Conservation (phyloP, 2,329 filamentous ascomycete genomes). For the Sarocladium oryzae region DNA sequence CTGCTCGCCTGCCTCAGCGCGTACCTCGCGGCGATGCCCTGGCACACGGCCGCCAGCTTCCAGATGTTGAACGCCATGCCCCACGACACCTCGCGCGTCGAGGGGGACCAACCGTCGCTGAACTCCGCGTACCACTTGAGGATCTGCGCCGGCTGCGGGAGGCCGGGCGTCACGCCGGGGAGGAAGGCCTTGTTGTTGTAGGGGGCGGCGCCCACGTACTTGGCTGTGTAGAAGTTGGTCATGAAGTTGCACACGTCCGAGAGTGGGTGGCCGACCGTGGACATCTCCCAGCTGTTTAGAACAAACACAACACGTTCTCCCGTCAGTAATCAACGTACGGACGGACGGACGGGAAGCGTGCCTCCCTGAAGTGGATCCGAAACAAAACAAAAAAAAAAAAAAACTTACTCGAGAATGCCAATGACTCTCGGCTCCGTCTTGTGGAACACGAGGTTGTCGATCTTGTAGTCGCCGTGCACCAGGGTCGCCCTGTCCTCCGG, state of each 20-base stretch:
- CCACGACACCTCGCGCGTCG: constrained; percentile 48
- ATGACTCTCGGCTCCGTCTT: constrained; percentile 82
- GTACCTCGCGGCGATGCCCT: constrained; percentile 88
- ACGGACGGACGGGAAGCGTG: too few species aligned
- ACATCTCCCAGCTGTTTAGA: constrained; percentile 91
- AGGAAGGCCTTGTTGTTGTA: constrained; percentile 46
- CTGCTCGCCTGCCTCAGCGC: constrained; percentile 86
- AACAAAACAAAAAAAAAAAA: too few species aligned
- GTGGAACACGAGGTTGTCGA: constrained; percentile 85
- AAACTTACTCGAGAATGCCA: constrained; percentile 74
- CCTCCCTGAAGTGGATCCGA: too few species aligned
- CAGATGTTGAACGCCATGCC: constrained; percentile 58
- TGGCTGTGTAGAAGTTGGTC: constrained; percentile 33
- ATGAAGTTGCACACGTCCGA: constrained; percentile 80
- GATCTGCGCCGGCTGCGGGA: constrained; percentile 40
- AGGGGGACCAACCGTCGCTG: constrained; percentile 64
- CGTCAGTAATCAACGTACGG: neutral
- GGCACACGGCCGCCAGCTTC: constrained; percentile 56
- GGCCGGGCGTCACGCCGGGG: constrained; percentile 57
- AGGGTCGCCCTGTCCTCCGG: constrained; percentile 72
- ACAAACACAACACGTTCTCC: too few species aligned
- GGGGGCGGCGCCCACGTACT: constrained; percentile 16
- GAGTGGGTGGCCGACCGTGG: constrained; percentile 91
- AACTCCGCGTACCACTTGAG: constrained; percentile 32
- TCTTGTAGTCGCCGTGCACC: constrained; percentile 96